These are phyloP conservation scores for Coprinellus aureogranulatus DNA, from an alignment of 768 basidiomycete species.

Conservation along the genomic window DNA sequence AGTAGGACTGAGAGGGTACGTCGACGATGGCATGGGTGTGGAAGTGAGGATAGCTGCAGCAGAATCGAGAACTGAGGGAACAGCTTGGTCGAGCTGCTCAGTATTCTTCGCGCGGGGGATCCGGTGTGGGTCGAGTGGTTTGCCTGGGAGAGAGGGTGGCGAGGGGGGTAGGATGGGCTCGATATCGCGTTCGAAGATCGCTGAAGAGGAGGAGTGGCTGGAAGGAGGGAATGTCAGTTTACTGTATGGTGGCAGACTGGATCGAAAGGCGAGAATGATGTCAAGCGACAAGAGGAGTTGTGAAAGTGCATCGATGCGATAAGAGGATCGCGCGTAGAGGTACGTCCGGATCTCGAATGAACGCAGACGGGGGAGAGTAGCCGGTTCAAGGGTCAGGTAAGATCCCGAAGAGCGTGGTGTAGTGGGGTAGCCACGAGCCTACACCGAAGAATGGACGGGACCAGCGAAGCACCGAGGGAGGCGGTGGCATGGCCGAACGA, in stretches of 20 bases:
- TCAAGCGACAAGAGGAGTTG: not conserved
- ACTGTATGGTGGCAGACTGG: constrained; percentile 7
- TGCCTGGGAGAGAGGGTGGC: constrained; percentile 24
- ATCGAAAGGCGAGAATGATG: no score
- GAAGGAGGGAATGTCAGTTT: not conserved
- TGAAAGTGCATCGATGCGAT: no score
- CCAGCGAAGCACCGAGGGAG: no score
- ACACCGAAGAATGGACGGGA: no score
- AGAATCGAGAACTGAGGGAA: constrained; percentile 82
- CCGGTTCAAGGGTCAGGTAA: no score
- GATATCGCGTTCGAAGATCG: constrained; percentile 91
- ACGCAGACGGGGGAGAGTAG: no score
- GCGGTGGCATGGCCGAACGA: no score
- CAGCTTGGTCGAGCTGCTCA: constrained; percentile 73
- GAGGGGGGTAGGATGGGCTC: constrained; percentile 54
- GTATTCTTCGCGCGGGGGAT: constrained; percentile 70
- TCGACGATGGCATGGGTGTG: constrained; percentile 29
- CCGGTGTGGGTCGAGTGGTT: constrained; percentile 63
- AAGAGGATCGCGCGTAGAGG: no score
- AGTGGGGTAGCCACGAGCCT: no score
- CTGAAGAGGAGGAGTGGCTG: constrained; percentile 76
- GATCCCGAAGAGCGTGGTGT: no score
- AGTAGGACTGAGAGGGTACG: no score
- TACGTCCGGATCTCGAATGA: no score
- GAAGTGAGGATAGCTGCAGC: constrained; percentile 66